A percentile compares a stretch with the other conserved stretches of the same genome.
These are phyloP conservation scores for Corymbia citriodora DNA, from an alignment of 441 rosid species.

Conservation along the genomic window DNA sequence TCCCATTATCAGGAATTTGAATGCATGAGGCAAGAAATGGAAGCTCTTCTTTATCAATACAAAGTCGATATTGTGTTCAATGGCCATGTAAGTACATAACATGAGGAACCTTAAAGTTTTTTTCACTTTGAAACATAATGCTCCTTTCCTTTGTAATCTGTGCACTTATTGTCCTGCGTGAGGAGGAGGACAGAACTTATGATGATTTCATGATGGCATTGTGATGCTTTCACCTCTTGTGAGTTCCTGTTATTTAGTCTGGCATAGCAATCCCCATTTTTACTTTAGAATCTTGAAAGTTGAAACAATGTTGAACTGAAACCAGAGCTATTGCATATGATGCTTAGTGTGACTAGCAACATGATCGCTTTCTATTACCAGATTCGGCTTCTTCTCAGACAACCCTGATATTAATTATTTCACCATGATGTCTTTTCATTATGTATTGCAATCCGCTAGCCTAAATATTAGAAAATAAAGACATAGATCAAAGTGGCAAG, in stretches of 20 bases:
- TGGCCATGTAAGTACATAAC: conserved; percentile 39
- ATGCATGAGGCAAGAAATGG: conserved; percentile 50
- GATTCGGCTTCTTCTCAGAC: background rate
- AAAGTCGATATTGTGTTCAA: conserved; percentile 53
- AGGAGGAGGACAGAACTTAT: background rate
- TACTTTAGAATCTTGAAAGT: background rate
- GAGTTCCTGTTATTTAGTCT: background rate
- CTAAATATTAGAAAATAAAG: background rate
- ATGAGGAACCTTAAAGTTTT: background rate
- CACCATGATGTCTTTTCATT: background rate
- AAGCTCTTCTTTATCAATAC: conserved; percentile 40
- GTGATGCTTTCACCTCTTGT: background rate
- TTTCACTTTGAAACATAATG: too few relatives aligned
- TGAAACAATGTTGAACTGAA: background rate
- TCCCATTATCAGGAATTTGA: conserved; percentile 58
- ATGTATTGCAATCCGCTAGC: background rate
- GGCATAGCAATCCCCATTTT: background rate
- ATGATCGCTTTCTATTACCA: background rate
- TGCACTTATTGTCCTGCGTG: too few relatives aligned
- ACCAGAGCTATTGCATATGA: background rate
- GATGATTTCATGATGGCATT: background rate
- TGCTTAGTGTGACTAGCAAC: background rate
- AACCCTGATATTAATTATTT: background rate
- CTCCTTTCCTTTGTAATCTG: too few relatives aligned
- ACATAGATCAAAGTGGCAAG: background rate